Conservation (phyloP, 2,329 filamentous ascomycete species). For the Fusarium sulawesiense region DNA sequence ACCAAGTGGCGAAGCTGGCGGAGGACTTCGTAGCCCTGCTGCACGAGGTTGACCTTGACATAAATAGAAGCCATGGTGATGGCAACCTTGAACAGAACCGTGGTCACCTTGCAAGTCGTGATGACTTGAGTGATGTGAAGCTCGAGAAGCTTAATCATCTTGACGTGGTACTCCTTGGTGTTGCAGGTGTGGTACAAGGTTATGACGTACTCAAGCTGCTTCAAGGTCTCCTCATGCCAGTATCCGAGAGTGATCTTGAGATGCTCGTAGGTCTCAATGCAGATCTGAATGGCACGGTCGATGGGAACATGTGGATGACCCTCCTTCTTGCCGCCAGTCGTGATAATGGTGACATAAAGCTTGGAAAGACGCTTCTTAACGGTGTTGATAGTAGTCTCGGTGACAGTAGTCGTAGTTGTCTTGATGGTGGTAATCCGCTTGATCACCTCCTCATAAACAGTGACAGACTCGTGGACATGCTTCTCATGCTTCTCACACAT, state of each 20-base stretch:
- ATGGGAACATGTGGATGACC: slow-evolving; percentile 50
- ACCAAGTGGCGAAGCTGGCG: slow-evolving; percentile 63
- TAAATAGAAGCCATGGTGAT: slow-evolving; percentile 60
- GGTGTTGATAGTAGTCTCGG: slow-evolving; percentile 45
- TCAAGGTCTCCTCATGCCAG: slow-evolving; percentile 59
- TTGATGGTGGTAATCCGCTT: slow-evolving; percentile 52
- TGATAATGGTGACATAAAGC: slow-evolving; percentile 56
- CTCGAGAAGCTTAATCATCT: slow-evolving; percentile 55
- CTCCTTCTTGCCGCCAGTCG: slow-evolving; percentile 50
- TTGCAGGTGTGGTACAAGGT: slow-evolving; percentile 55
- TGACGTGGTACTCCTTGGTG: slow-evolving; percentile 52
- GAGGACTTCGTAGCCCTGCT: slow-evolving; percentile 57
- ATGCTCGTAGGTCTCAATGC: slow-evolving; percentile 57
- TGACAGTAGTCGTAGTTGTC: slow-evolving; percentile 45
- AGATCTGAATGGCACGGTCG: slow-evolving; percentile 50
- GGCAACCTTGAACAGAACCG: slow-evolving; percentile 62
- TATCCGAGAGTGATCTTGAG: slow-evolving; percentile 57
- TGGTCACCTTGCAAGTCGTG: slow-evolving; percentile 50
- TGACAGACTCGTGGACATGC: slow-evolving; percentile 58
- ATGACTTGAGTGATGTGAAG: slow-evolving; percentile 56
- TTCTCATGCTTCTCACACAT: slow-evolving; percentile 58
- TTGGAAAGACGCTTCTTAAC: slow-evolving; percentile 63
- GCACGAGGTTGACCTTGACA: slow-evolving; percentile 53
- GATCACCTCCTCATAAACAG: slow-evolving; percentile 60
- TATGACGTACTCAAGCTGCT: slow-evolving; percentile 57